Conservation (phyloP, 768 basidiomycete species). For the Terana coerulea region DNA sequence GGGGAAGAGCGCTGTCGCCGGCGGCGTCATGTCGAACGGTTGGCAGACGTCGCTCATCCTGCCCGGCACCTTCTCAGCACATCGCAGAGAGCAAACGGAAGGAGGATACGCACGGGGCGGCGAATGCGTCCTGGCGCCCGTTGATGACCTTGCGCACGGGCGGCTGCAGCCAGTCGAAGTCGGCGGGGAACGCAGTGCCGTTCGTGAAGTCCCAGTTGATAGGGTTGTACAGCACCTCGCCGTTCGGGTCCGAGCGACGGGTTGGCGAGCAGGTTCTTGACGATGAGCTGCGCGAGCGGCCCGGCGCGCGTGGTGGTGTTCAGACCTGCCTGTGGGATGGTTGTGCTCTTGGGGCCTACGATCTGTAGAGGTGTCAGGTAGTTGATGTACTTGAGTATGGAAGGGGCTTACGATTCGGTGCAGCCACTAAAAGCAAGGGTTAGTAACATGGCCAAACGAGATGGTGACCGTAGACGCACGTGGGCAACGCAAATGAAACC, state of each 20-base stretch:
- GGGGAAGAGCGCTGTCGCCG: slow-evolving; percentile 44
- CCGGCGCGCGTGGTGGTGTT: slow-evolving; percentile 47
- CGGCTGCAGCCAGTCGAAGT: slow-evolving; percentile 46
- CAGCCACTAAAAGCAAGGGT: slow-evolving; percentile 28
- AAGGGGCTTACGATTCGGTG: slow-evolving; percentile 33
- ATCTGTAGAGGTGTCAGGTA: slow-evolving; percentile 26
- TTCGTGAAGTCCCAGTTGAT: slow-evolving; percentile 45
- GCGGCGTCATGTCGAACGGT: slow-evolving; percentile 33
- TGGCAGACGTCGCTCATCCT: slow-evolving; percentile 34
- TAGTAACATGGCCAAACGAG: neutral
- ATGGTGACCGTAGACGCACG: neutral
- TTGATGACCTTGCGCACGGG: slow-evolving; percentile 42
- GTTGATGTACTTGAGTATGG: neutral
- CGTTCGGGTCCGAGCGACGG: slow-evolving; percentile 38
- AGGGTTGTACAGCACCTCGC: slow-evolving; percentile 45
- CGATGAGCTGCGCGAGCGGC: slow-evolving; percentile 47
- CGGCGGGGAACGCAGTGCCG: slow-evolving; percentile 36
- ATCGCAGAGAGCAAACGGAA: neutral
- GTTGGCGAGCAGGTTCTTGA: slow-evolving; percentile 35
- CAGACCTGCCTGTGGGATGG: slow-evolving; percentile 52
- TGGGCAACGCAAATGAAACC: slow-evolving; percentile 48
- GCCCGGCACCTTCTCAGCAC: neutral
- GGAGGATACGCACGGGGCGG: slow-evolving; percentile 29
- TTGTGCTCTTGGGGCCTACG: slow-evolving; percentile 46
- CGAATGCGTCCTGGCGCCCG: slow-evolving; percentile 46